These are phyloP conservation scores for Lachancea sp. DNA, from an alignment of 805 yeast genomes.

Conservation along the genomic window DNA sequence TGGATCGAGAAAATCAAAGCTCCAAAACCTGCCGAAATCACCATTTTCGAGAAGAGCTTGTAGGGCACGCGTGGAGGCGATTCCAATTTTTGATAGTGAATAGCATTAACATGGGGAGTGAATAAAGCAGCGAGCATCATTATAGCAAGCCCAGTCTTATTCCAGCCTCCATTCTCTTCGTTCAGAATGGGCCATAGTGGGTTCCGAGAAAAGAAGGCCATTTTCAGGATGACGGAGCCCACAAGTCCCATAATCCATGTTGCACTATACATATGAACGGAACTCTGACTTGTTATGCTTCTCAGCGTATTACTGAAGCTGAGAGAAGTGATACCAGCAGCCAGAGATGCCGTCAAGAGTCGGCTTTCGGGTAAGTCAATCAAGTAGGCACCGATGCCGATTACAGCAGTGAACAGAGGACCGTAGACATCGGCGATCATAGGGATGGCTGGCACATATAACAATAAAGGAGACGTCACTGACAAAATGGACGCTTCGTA, in stretches of 20 bases:
- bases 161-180: slow-evolving; percentile 78
- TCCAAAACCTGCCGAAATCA: slow-evolving; percentile 60
- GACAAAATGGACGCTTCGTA: slow-evolving; percentile 69
- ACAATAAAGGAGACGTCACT: slow-evolving; percentile 52
- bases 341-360: slow-evolving; percentile 58
- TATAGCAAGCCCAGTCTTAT: slow-evolving; percentile 48
- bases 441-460: slow-evolving; percentile 39
- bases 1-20: slow-evolving; percentile 64
- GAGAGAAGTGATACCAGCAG: slow-evolving; percentile 55
- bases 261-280: slow-evolving; percentile 17
- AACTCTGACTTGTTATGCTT: slow-evolving; percentile 30
- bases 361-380: slow-evolving; percentile 64
- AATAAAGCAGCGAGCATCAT: slow-evolving; percentile 51
- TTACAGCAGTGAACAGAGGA: slow-evolving; percentile 42
- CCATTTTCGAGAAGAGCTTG: slow-evolving; percentile 14
- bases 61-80: neutral
- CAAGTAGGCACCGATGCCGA: slow-evolving; percentile 73
- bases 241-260: slow-evolving; percentile 55
- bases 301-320: slow-evolving; percentile 52
- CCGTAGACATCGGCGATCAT: slow-evolving; percentile 27
- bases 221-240: slow-evolving; percentile 67
- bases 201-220: slow-evolving; percentile 73
- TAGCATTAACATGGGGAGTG: slow-evolving; percentile 40
- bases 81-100: slow-evolving; percentile 13
- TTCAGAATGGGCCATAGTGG: slow-evolving; percentile 97